phyloP scores from a whole-genome alignment of 345 rosid genomes.

The Corymbia maculata region DNA sequence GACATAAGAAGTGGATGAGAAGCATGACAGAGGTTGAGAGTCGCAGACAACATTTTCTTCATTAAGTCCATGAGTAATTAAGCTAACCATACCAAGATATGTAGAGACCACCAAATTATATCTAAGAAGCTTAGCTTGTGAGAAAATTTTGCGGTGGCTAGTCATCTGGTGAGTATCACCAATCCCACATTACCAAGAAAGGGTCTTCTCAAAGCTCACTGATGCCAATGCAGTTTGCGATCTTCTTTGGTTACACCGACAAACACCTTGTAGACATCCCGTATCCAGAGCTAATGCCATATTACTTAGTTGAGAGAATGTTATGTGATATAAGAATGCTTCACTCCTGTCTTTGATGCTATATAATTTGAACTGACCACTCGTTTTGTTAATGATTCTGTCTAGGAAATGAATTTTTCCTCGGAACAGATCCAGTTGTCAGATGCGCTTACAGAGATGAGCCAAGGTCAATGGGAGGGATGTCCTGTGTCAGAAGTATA shows the following conservation, averaged over 20 bases:
- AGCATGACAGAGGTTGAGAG: neutral
- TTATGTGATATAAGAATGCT: neutral
- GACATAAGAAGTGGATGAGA: neutral
- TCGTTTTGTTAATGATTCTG: slow-evolving; percentile 5
- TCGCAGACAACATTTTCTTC: neutral
- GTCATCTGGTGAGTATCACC: neutral
- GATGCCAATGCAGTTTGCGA: neutral
- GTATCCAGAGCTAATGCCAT: neutral
- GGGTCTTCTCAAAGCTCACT: neutral
- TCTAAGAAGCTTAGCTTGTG: neutral
- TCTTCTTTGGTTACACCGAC: neutral
- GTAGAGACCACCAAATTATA: neutral
- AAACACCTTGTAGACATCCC: neutral
- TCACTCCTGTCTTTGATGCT: neutral
- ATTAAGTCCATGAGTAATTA: neutral
- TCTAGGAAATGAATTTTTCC: slow-evolving; percentile 72
- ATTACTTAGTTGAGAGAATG: neutral
- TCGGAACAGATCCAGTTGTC: slow-evolving; percentile 61
- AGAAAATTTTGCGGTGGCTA: neutral
- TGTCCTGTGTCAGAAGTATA: slow-evolving; percentile 50
- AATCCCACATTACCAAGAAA: neutral
- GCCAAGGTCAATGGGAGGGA: slow-evolving; percentile 85
- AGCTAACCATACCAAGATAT: neutral
- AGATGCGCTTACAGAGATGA: slow-evolving; percentile 70
- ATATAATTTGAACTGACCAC: neutral